Evolutionary conservation across 2,329 filamentous ascomycete species (phyloP), one percentile per base, ranked within the genome.

Genomic region (Dichotomopilus funicola): DNA sequence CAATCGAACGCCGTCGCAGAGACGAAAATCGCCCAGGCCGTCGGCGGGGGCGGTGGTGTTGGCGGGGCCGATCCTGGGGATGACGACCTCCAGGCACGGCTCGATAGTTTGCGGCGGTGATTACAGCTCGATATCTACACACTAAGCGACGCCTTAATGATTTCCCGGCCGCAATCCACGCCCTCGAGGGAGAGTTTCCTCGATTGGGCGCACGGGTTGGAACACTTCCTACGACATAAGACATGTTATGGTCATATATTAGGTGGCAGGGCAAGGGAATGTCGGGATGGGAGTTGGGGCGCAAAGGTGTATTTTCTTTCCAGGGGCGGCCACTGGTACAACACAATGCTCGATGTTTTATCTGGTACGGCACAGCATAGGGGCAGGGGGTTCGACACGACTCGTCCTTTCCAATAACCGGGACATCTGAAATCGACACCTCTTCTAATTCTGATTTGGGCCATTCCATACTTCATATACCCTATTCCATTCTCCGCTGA

Each of bases 31-130:
- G 92, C 94, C 47, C 89, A 97, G 70, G 91, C 92, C 12, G 80
- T 97, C 62, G 90, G 89, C 6, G 74, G 75, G 10, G 86, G 86
- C 5, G 83, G 78, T 7, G 74, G 74, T 12, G 73, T 70, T 13
- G 54, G 43, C 13, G 73, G 71, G 19, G 44, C 31, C 31, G 84
- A 85, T 64, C 76, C 81, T 5, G 85, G 83, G n/a, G 91, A 96
- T 66, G 90, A 96, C 67, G 94, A 96, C 69, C 81, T 99, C 33
- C 91, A 97, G 75, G 92, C 94, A 61, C 84, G 94, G 57, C 80
- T 99, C 51, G 90, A 97, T 70, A 95, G 91, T 71, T 75, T 97
- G 62, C 80, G 88, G 67, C 78, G 79, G 70, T 82, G 71, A 68
- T 34, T 13, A 36, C n/a, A 37, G 36, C 42, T 3, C n/a, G 41